Evolutionary conservation across 2,329 filamentous ascomycete species (phyloP).

Genomic region (Sclerotinia glacialis): DNA sequence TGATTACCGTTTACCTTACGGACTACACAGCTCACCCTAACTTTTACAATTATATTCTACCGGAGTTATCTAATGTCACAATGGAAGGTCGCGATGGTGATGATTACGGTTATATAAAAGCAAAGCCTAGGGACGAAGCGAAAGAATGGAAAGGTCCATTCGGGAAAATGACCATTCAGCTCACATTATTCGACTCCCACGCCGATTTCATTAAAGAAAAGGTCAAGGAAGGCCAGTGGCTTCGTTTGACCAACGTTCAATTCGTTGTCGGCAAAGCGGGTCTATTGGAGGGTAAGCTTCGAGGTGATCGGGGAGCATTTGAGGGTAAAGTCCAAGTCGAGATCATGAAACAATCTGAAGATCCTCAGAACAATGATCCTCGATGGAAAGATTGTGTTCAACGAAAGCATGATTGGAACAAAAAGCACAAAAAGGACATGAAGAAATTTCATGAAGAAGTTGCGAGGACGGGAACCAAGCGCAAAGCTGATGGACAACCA

Average conservation of each 20-base stretch:
- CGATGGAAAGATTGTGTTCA: slow-evolving; percentile 56
- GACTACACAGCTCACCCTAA: slow-evolving; percentile 74
- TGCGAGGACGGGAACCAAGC: slow-evolving; percentile 38
- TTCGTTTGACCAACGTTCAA: slow-evolving; percentile 70
- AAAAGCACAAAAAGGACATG: slow-evolving; percentile 43
- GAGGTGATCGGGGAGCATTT: slow-evolving; percentile 53
- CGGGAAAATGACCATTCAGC: slow-evolving; percentile 67
- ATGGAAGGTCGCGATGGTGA: slow-evolving; percentile 49
- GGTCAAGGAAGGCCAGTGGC: slow-evolving; percentile 58
- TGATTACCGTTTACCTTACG: slow-evolving; percentile 67
- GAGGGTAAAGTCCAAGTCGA: slow-evolving; percentile 57
- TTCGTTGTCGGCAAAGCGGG: slow-evolving; percentile 56
- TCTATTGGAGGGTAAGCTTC: slow-evolving; percentile 68
- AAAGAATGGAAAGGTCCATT: slow-evolving; percentile 69
- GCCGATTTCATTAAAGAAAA: slow-evolving; percentile 54
- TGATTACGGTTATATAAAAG: slow-evolving; percentile 51
- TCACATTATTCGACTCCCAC: slow-evolving; percentile 71
- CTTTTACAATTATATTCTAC: slow-evolving; percentile 51
- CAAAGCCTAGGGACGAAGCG: slow-evolving; percentile 34
- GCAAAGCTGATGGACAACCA: slow-evolving; percentile 29
- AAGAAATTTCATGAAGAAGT: slow-evolving; percentile 42
- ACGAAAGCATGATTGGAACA: slow-evolving; percentile 62
- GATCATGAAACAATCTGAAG: slow-evolving; percentile 45
- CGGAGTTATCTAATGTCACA: slow-evolving; percentile 33
- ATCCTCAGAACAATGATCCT: slow-evolving; percentile 46